Percentiles rank a stretch among this genome's conserved stretches.
These are phyloP conservation scores for Wickerhamomyces tratensis DNA, from an alignment of 805 yeast genomes.

Conservation along the genomic window DNA sequence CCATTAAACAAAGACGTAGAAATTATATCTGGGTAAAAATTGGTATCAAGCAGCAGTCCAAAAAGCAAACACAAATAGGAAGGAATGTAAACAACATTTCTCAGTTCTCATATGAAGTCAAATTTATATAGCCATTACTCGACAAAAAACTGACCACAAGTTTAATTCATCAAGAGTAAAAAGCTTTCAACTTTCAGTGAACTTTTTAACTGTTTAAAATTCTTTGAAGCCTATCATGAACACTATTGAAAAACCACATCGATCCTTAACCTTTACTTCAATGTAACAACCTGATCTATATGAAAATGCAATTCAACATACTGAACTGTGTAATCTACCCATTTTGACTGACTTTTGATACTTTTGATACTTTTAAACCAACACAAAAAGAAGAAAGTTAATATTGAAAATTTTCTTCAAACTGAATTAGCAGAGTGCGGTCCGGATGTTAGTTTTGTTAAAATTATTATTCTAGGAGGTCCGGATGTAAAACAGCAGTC, in stretches of 20 bases:
- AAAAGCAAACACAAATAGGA: too few species aligned
- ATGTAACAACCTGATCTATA: constrained; percentile 1
- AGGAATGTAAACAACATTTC: too few species aligned
- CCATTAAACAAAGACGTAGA: neutral
- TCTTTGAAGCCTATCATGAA: neutral
- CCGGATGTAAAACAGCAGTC: neutral
- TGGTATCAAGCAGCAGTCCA: constrained; percentile 39
- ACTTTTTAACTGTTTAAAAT: neutral
- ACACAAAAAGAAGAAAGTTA: constrained; percentile 1
- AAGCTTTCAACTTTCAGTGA: too few species aligned
- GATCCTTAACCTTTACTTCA: constrained; percentile 11
- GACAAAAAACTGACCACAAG: neutral
- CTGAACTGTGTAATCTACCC: constrained; percentile 99
- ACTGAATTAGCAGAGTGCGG: too few species aligned
- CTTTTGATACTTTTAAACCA: constrained; percentile 3
- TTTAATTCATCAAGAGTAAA: neutral
- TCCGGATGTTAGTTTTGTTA: too few species aligned
- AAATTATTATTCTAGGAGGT: neutral
- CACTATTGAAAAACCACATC: neutral
- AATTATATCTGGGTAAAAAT: constrained; percentile 21
- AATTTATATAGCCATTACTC: neutral
- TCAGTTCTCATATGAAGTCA: too few species aligned
- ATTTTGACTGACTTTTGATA: constrained; percentile 52
- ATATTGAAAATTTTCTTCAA: neutral
- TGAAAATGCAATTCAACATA: constrained; percentile 38